phyloP scores from a whole-genome alignment of 768 basidiomycete species.

The Mycena kentingensis region DNA sequence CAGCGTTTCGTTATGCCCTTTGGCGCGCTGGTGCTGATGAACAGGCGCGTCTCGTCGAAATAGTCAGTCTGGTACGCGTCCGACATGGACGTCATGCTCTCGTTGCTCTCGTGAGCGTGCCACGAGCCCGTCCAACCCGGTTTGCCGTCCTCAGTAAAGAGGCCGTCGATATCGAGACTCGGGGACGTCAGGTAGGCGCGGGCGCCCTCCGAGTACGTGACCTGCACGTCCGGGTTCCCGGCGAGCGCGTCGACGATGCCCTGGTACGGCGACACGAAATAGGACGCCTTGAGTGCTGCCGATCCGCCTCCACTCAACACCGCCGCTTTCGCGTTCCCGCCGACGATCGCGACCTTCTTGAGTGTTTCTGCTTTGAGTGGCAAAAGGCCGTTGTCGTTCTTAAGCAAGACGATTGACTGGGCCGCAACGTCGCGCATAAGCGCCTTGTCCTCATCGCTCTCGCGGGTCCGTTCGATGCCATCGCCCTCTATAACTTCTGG shows the following conservation, averaged over 20 bases:
- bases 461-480: constrained; percentile 61
- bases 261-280: constrained; percentile 75
- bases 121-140: constrained; percentile 69
- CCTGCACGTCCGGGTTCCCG: constrained; percentile 46
- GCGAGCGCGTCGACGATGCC: constrained; percentile 66
- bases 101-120: constrained; percentile 58
- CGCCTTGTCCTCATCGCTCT: constrained; percentile 59
- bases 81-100: constrained; percentile 51
- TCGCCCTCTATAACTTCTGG: constrained; percentile 79
- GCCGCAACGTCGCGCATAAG: constrained; percentile 70
- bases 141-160: constrained; percentile 58
- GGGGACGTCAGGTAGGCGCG: constrained; percentile 65
- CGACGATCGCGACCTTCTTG: constrained; percentile 76
- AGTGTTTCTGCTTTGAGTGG: constrained; percentile 52
- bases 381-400: constrained; percentile 60
- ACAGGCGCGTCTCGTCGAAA: constrained; percentile 67
- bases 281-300: constrained; percentile 71
- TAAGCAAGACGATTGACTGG: constrained; percentile 73
- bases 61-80: constrained; percentile 44
- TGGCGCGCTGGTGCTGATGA: constrained; percentile 59
- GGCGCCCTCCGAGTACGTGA: constrained; percentile 71
- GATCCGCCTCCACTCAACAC: constrained; percentile 73
- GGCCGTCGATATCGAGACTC: constrained; percentile 67
- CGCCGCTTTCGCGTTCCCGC: constrained; percentile 66
- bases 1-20: constrained; percentile 60